Conservation (phyloP, 2,329 filamentous ascomycete species). For the Colletotrichum tropicale region DNA sequence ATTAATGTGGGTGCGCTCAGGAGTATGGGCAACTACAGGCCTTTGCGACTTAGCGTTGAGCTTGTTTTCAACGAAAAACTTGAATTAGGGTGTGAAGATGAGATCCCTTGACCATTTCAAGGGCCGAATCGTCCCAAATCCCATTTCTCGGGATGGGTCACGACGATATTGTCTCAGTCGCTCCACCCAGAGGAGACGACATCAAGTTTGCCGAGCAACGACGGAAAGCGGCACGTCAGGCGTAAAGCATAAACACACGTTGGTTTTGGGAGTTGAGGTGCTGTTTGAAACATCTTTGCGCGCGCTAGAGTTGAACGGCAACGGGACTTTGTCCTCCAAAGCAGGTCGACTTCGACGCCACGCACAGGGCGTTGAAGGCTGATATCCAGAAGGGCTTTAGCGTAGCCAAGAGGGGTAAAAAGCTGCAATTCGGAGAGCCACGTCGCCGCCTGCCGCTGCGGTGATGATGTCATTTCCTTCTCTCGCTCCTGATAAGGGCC, state of each 20-base stretch:
- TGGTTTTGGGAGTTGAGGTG: not conserved
- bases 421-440: not conserved
- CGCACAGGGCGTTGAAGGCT: constrained; percentile 3
- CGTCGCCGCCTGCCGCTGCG: not conserved
- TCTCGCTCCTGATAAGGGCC: not conserved
- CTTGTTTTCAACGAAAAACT: constrained; percentile 7
- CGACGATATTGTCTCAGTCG: not conserved
- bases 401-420: not conserved
- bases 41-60: constrained; percentile 9
- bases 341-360: not conserved
- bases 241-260: not conserved
- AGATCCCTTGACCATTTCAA: not conserved
- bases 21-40: not conserved
- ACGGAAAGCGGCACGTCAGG: not conserved
- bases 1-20: not conserved
- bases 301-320: not conserved
- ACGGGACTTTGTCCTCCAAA: not conserved
- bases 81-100: not conserved
- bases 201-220: not conserved
- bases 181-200: not conserved
- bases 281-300: constrained; percentile 10
- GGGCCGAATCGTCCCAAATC: not conserved
- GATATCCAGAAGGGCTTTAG: not conserved
- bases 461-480: constrained; percentile 9
- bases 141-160: not conserved